A percentile compares a stretch with the other conserved stretches of the same genome.
These are phyloP conservation scores for Petasospora rhodanensis DNA, from an alignment of 1,139 yeast species.

Conservation along the genomic window DNA sequence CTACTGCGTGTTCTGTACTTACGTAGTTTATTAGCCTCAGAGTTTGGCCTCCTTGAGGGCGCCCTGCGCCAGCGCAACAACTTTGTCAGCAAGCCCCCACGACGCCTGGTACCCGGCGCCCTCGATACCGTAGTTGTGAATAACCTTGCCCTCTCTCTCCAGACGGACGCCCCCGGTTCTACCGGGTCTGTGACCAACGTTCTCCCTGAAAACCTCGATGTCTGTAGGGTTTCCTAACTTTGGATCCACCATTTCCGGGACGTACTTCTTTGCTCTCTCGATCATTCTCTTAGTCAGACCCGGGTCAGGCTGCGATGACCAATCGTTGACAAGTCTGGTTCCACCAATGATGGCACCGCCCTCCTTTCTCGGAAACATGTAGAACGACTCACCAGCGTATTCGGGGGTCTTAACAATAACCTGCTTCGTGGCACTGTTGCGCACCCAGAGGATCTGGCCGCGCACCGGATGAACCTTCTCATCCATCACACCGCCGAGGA, in stretches of 20 bases:
- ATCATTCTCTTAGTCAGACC: conserved; percentile 44
- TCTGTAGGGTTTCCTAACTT: conserved; percentile 23
- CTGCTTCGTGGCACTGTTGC: conserved; percentile 23
- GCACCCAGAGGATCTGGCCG: conserved; percentile 54
- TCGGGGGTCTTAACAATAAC: conserved; percentile 42
- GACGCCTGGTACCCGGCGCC: conserved; percentile 71
- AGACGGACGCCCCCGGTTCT: conserved; percentile 56
- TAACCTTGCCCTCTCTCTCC: conserved; percentile 38
- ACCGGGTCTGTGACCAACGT: conserved; percentile 72
- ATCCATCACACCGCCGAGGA: conserved; percentile 49
- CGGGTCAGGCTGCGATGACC: conserved; percentile 32
- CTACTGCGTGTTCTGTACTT: too few species aligned
- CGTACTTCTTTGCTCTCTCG: conserved; percentile 41
- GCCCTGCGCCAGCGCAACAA: conserved; percentile 27
- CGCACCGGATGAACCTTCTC: conserved; percentile 46
- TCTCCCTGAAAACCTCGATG: conserved; percentile 43
- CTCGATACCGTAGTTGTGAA: conserved; percentile 70
- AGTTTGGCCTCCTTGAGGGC: conserved; percentile 14
- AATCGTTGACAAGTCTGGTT: conserved; percentile 38
- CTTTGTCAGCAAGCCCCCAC: conserved; percentile 54
- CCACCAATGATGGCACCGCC: conserved; percentile 75
- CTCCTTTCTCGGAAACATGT: conserved; percentile 34
- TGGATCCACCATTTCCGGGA: conserved; percentile 50
- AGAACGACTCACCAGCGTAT: conserved; percentile 26
- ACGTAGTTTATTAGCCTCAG: conserved; percentile 1